These are phyloP conservation scores for Mallotus japonicus DNA, from an alignment of 441 rosid genomes.

Conservation along the genomic window DNA sequence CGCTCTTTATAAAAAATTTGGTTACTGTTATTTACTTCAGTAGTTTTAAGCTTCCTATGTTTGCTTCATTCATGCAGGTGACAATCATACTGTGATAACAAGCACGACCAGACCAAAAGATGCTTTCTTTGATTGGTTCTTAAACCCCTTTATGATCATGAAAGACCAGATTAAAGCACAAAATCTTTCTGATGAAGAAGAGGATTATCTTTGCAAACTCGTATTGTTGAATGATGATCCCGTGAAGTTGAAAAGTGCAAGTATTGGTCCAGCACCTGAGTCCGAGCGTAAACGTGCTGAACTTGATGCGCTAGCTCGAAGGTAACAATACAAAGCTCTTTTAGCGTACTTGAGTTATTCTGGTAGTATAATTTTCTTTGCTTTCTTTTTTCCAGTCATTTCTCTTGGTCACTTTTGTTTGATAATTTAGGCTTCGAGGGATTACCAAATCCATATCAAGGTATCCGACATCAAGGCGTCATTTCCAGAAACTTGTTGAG, in stretches of 20 bases:
- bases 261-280: slow-evolving; percentile 48
- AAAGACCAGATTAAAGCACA: slow-evolving; percentile 87
- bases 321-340: slow-evolving; percentile 41
- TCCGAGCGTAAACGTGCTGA: slow-evolving; percentile 74
- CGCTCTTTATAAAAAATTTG: background rate
- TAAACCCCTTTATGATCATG: slow-evolving; percentile 74
- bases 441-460: slow-evolving; percentile 80
- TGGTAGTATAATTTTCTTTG: background rate
- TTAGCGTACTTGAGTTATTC: background rate
- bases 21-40: background rate
- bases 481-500: slow-evolving; percentile 54
- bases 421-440: slow-evolving; percentile 61
- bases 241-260: slow-evolving; percentile 51
- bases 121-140: slow-evolving; percentile 76
- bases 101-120: slow-evolving; percentile 72
- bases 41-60: background rate
- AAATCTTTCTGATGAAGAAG: slow-evolving; percentile 65
- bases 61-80: slow-evolving; percentile 40
- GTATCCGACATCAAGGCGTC: slow-evolving; percentile 79
- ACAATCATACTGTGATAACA: slow-evolving; percentile 58
- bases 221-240: slow-evolving; percentile 66
- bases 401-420: slow-evolving; percentile 2
- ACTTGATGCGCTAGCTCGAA: slow-evolving; percentile 84
- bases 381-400: slow-evolving; percentile 1
- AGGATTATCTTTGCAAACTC: slow-evolving; percentile 71